Evolutionary conservation across 2,329 filamentous ascomycete species (phyloP), one percentile per base, ranked within the genome.

Genomic region (Spiromastix sp.): DNA sequence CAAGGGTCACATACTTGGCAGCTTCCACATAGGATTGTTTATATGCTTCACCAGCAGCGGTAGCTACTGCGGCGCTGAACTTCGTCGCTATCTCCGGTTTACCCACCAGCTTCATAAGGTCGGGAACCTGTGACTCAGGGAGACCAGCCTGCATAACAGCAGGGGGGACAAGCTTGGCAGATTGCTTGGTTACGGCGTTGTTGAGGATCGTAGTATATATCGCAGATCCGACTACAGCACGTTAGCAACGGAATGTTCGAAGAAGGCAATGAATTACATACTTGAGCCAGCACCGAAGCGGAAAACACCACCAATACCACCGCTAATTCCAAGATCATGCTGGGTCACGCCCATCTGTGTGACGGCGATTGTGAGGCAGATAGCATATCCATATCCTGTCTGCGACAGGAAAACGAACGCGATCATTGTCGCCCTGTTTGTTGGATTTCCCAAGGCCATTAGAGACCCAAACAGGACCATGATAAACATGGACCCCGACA

Each of bases 301-400:
- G 17, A 60, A 57, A 4, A 64, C 58, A 15, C 64, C 64, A 4
- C 57, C 54, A 8, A 66, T 52, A 31, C 61, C 65, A 22, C 63
- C 63, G 26, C 53, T 55, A 10, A 66, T 59, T 10, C 67, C 67
- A 0, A 70, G 55, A 32, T 69, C 63, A 12, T 61, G 56, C 40
- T 71, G 68, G 17, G 64, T 57, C 2, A 66, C 64, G n/a, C 65
- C 66, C 38, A 69, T 61, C 45, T 70, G 67, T 4, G 61, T 65
- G 40, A 66, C 61, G 2, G 66, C 63, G 42, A 71, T 68, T 12
- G 58, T 61, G 13, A 68, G 48, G 36, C 68, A 67, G 37, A 66
- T 55, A 3, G 59, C 64, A 60, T 63, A 69, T 4, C 65, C 65
- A 42, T 66, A 71, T 4, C 59, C 65, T 9, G 55, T 51, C 44